phyloP scores from a whole-genome alignment of 139 green algal genomes.

The Pseudopediastrum boryanum region DNA sequence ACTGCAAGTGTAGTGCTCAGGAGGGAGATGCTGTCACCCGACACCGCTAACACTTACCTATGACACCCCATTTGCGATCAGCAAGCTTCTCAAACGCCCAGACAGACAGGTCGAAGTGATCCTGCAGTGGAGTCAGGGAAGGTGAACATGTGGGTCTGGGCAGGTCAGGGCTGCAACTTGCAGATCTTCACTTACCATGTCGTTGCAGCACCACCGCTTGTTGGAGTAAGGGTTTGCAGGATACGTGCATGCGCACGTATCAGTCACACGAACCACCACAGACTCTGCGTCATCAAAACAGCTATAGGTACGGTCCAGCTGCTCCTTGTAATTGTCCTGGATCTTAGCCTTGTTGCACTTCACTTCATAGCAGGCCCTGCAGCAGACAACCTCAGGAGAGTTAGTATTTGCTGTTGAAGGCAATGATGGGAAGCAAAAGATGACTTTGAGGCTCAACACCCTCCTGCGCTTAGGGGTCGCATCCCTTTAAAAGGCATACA shows the following conservation, averaged over 20 bases:
- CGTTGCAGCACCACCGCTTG: conserved; percentile 14
- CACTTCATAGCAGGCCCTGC: conserved; percentile 25
- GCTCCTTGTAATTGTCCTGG: conserved; percentile 28
- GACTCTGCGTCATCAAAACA: background rate
- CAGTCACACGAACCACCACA: background rate
- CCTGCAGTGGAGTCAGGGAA: too few relatives aligned
- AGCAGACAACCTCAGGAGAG: too few relatives aligned
- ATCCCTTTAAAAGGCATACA: too few relatives aligned
- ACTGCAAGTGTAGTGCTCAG: too few relatives aligned
- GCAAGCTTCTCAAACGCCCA: conserved; percentile 45
- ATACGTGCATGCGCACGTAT: conserved; percentile 10
- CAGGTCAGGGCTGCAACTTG: too few relatives aligned
- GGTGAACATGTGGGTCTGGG: too few relatives aligned
- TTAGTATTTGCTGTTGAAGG: too few relatives aligned
- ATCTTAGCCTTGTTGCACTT: conserved; percentile 11
- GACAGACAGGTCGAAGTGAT: conserved; percentile 24
- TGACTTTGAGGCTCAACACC: too few relatives aligned
- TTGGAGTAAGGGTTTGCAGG: background rate
- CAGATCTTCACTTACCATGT: background rate
- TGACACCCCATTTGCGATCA: conserved; percentile 43
- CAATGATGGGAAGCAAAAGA: too few relatives aligned
- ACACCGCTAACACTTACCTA: conserved; percentile 23
- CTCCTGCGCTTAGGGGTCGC: too few relatives aligned
- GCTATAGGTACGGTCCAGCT: conserved; percentile 1
- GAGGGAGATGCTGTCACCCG: too few relatives aligned